phyloP scores from a whole-genome alignment of 306 rosid genomes.

The Citrullus mucosospermus region DNA sequence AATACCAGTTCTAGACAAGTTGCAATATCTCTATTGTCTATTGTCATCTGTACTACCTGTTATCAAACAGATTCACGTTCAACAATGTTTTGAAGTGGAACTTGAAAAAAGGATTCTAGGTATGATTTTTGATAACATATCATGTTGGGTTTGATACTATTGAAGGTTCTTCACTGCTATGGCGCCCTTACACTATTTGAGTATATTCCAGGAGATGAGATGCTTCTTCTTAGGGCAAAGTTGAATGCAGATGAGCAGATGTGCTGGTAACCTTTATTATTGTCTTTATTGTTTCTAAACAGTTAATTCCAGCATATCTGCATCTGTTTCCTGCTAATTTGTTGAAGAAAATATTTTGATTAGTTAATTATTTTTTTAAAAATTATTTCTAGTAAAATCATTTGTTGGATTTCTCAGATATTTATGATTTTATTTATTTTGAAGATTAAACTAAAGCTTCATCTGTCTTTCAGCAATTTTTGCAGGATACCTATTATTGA shows the following conservation, averaged over 20 bases:
- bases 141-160: background rate
- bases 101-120: constrained; percentile 72
- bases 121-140: constrained; percentile 24
- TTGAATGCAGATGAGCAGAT: constrained; percentile 95
- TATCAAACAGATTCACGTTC: constrained; percentile 64
- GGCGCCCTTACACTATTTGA: constrained; percentile 15
- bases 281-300: background rate
- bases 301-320: background rate
- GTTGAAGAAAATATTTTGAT: background rate
- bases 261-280: constrained; percentile 67
- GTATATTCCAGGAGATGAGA: constrained; percentile 50
- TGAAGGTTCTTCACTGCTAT: background rate
- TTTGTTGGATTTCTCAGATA: background rate
- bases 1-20: constrained; percentile 70
- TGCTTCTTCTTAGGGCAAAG: constrained; percentile 72
- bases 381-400: background rate
- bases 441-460: background rate
- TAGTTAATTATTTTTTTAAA: background rate
- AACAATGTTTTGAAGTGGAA: constrained; percentile 84
- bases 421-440: background rate
- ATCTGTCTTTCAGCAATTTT: constrained; percentile 57
- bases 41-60: constrained; percentile 86
- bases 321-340: background rate
- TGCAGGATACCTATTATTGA: constrained; percentile 93
- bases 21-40: constrained; percentile 62